phyloP scores from a whole-genome alignment of 2,329 filamentous ascomycete species.

The Clonostachys rosea region DNA sequence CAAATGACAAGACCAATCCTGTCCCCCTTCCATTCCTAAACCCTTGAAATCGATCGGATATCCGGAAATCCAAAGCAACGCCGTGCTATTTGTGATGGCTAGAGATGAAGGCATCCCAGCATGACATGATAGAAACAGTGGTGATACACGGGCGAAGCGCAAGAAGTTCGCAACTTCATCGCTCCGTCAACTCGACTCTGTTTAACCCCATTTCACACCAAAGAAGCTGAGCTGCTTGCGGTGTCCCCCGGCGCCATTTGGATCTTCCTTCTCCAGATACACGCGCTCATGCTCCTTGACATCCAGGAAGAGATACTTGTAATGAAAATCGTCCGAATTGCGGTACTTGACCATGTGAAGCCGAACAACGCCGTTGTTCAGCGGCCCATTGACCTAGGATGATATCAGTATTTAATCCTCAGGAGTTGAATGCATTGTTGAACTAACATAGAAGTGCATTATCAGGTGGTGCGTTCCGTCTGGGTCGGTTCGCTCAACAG shows the following conservation, averaged over 20 bases:
- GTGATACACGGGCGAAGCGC: too few relatives aligned
- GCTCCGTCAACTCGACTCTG: not conserved
- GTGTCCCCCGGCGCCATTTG: slow-evolving; percentile 21
- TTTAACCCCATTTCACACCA: slow-evolving; percentile 52
- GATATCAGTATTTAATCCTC: slow-evolving; percentile 7
- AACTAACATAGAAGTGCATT: slow-evolving; percentile 77
- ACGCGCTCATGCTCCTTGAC: slow-evolving; percentile 65
- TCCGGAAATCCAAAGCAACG: too few relatives aligned
- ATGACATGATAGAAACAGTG: too few relatives aligned
- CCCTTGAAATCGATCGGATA: too few relatives aligned
- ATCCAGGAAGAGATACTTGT: slow-evolving; percentile 76
- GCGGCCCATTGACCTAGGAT: slow-evolving; percentile 67
- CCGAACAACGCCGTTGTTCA: slow-evolving; percentile 67
- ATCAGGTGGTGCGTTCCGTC: slow-evolving; percentile 74
- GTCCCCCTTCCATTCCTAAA: too few relatives aligned
- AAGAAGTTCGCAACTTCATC: too few relatives aligned
- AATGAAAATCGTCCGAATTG: slow-evolving; percentile 65
- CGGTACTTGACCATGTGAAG: slow-evolving; percentile 72
- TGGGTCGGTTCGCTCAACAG: slow-evolving; percentile 63
- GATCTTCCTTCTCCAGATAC: slow-evolving; percentile 59
- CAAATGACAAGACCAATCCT: too few relatives aligned
- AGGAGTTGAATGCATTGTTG: not conserved
- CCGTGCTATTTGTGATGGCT: too few relatives aligned
- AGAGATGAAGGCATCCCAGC: too few relatives aligned
- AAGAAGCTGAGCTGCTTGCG: slow-evolving; percentile 50